A percentile compares a stretch with the other conserved stretches of the same genome.
These are phyloP conservation scores for Wickerhamomyces tratensis DNA, from an alignment of 805 yeast genomes.

Conservation along the genomic window DNA sequence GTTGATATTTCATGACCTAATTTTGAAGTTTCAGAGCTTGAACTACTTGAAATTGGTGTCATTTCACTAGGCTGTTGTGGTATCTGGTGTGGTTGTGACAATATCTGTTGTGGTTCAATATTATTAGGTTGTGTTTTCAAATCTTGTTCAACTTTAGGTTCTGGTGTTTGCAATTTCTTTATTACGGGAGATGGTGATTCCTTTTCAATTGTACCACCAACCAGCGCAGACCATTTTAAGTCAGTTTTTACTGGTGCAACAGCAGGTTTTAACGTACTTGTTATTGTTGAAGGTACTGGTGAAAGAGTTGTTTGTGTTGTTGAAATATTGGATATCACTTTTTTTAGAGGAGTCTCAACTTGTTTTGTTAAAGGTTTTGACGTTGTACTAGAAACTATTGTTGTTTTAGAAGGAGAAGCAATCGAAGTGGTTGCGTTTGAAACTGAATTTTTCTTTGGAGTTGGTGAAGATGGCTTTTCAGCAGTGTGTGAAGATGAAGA, in stretches of 20 bases:
- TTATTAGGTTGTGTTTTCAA: too few species aligned
- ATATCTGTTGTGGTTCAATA: too few species aligned
- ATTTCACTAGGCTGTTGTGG: too few species aligned
- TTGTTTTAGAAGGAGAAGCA: too few species aligned
- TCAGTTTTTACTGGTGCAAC: constrained; percentile 40
- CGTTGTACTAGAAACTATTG: too few species aligned
- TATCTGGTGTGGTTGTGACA: too few species aligned
- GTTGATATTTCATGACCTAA: constrained; percentile 21
- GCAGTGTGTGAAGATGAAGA: not conserved
- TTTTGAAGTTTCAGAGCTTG: constrained; percentile 18
- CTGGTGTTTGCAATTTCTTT: not conserved
- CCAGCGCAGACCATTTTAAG: constrained; percentile 40
- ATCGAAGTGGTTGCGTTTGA: too few species aligned
- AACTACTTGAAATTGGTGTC: not conserved
- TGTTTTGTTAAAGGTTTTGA: too few species aligned
- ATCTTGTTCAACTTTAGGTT: too few species aligned
- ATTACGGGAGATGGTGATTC: constrained; percentile 1
- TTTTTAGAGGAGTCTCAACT: not conserved
- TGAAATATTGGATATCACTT: not conserved
- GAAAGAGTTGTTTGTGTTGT: not conserved
- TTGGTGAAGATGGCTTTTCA: not conserved
- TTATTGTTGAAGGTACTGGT: constrained; percentile 5
- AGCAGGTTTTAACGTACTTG: constrained; percentile 36
- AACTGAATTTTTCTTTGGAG: constrained; percentile 1
- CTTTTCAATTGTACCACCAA: constrained; percentile 5